These are phyloP conservation scores for Trichoderma atrobrunneum DNA, from an alignment of 2,329 filamentous ascomycete species.

Conservation along the genomic window DNA sequence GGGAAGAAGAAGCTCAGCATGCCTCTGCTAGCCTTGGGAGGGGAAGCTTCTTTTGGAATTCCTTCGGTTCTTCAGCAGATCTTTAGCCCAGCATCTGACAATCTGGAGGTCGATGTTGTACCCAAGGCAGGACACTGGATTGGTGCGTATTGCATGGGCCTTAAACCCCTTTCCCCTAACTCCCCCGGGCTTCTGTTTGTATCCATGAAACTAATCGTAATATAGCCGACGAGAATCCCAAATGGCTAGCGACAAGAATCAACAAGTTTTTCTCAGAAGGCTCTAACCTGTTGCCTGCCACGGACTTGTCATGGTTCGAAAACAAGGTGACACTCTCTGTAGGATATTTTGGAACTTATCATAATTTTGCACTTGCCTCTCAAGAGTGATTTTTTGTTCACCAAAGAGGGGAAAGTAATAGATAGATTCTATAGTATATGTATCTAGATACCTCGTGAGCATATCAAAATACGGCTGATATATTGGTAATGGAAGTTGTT, in stretches of 20 bases:
- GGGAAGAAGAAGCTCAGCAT: not conserved
- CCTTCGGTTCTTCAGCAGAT: not conserved
- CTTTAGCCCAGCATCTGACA: not conserved
- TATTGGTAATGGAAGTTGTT: too few species aligned
- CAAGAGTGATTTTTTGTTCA: not conserved
- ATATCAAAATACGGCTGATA: too few species aligned
- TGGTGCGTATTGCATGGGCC: not conserved
- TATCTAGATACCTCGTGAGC: not conserved
- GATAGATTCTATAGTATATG: not conserved
- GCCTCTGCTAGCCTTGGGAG: not conserved
- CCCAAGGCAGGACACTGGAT: not conserved
- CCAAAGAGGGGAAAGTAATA: not conserved
- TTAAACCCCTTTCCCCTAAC: too few species aligned
- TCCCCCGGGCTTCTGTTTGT: not conserved
- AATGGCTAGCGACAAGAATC: not conserved
- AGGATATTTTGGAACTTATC: not conserved
- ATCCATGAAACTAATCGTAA: not conserved
- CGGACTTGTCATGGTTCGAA: not conserved
- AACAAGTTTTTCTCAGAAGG: not conserved
- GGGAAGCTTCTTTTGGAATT: not conserved
- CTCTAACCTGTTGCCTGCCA: not conserved
- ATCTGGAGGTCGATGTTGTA: not conserved
- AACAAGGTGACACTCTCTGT: not conserved
- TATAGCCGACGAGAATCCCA: not conserved
- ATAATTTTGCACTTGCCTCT: not conserved